These are phyloP conservation scores for Zelonia costaricensis DNA, from an alignment of 208 protist species.

Conservation along the genomic window DNA sequence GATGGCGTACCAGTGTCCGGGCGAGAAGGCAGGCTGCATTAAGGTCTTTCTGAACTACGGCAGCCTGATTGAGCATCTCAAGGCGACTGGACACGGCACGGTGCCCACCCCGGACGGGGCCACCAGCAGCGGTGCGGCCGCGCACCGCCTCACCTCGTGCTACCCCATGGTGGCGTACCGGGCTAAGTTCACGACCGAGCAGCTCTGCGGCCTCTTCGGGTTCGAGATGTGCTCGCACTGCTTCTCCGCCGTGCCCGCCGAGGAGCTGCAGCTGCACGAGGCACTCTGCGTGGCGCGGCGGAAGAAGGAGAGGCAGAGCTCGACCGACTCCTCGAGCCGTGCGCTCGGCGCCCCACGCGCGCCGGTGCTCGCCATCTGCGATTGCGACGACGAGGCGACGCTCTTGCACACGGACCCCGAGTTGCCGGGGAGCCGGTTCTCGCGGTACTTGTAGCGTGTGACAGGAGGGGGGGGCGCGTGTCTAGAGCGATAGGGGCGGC, in stretches of 20 bases:
- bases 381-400: no score
- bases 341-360: neutral
- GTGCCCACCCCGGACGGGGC: neutral
- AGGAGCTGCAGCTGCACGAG: slow-evolving; percentile 27
- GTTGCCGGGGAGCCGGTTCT: no score
- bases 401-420: no score
- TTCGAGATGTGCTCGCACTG: slow-evolving; percentile 46
- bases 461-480: no score
- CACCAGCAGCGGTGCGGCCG: neutral
- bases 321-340: neutral
- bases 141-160: slow-evolving; percentile 9
- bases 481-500: no score
- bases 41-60: slow-evolving; percentile 64
- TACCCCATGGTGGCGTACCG: slow-evolving; percentile 53
- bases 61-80: slow-evolving; percentile 57
- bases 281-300: slow-evolving; percentile 31
- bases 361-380: neutral
- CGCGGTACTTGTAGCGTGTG: no score
- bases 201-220: slow-evolving; percentile 42
- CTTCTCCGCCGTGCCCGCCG: slow-evolving; percentile 23
- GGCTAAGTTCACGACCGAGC: slow-evolving; percentile 43
- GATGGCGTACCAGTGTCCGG: slow-evolving; percentile 46
- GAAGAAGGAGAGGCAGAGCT: neutral
- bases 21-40: slow-evolving; percentile 30
- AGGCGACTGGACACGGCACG: slow-evolving; percentile 31